Evolutionary conservation across 1,284 basidiomycete genomes (phyloP), one percentile per base, ranked within the genome.

Genomic region (Ceratorhiza oryzae-sativae): DNA sequence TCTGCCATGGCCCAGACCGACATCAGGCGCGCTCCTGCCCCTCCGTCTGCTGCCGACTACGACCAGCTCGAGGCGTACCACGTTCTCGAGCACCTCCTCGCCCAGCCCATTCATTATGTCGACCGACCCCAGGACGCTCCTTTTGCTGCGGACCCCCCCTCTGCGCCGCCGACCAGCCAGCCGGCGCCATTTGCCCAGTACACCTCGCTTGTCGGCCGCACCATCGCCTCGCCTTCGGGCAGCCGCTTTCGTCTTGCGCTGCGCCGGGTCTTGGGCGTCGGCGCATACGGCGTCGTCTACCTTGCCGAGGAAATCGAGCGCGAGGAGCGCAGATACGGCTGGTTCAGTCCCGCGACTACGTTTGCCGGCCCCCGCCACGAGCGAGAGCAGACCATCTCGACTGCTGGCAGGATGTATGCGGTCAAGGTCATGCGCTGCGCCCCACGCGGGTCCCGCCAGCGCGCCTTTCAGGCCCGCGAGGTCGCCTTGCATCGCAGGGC

Each of bases 221-320:
- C 67, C 18, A 58, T 70, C 32, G 41, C 55, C 45, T 70, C 67
- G 55, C 67, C 67, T 18, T 49, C 67, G 25, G 63, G 63, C 18
- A 12, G 9, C 2, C 48, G 41, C 39, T 59, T 39, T 20, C 84
- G 87, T 55, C 87, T 98, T 74, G 89, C 96, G 82, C 91, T 98
- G 77, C 88, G 94, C 77, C 89, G 93, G 77, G 88, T 97, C 71
- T 88, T 98, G 71, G 97, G 96, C 68, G 88, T 95, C 65, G 97
- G 97, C 51, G 95, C 96, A 27, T 98, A 98, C 80, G 97, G 97
- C 73, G 92, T 97, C 77, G 95, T 98, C 61, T 98, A 97, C 82
- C 92, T 91, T 74, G 95, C 93, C 39, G 83, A 93, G 73, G 92
- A 92, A 80, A 79, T 74, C 79, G 25, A 77, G 77, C 13, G 77